Evolutionary conservation across 164 flowering plant species (phyloP).

Genomic region (Stephania cephalantha): DNA sequence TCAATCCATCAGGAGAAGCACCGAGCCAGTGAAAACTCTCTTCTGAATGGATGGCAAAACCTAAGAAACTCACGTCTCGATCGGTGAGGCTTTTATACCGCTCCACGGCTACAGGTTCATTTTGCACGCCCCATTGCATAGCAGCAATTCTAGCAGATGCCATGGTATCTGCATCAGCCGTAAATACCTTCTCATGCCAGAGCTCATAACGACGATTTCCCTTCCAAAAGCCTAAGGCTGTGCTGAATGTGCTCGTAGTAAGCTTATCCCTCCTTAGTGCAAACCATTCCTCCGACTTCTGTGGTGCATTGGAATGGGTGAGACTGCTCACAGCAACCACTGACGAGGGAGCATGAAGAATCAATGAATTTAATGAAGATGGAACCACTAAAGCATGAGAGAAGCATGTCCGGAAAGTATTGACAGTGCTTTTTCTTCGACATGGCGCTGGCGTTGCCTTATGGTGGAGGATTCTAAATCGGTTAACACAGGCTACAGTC

Average conservation of each 20-base stretch:
- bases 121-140: conserved; percentile 90
- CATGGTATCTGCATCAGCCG: conserved; percentile 23
- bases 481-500: not conserved
- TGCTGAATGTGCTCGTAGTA: conserved; percentile 93
- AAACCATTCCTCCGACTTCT: conserved; percentile 93
- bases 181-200: conserved; percentile 89
- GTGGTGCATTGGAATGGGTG: conserved; percentile 46
- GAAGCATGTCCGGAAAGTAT: conserved; percentile 23
- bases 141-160: conserved; percentile 40
- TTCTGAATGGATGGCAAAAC: conserved; percentile 68
- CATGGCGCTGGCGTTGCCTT: conserved; percentile 3
- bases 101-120: conserved; percentile 72
- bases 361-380: conserved; percentile 17
- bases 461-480: not conserved
- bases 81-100: conserved; percentile 78
- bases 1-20: conserved; percentile 95
- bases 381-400: conserved; percentile 19
- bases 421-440: conserved; percentile 14
- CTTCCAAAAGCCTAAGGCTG: conserved; percentile 95
- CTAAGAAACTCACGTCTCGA: conserved; percentile 64
- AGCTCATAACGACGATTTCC: conserved; percentile 72
- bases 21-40: conserved; percentile 71
- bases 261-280: conserved; percentile 78
- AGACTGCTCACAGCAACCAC: conserved; percentile 27
- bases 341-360: conserved; percentile 27